Percentiles rank a stretch among this genome's conserved stretches.
Evolutionary conservation across 768 basidiomycete genomes (phyloP).

Genomic region (Podaxis sp.): DNA sequence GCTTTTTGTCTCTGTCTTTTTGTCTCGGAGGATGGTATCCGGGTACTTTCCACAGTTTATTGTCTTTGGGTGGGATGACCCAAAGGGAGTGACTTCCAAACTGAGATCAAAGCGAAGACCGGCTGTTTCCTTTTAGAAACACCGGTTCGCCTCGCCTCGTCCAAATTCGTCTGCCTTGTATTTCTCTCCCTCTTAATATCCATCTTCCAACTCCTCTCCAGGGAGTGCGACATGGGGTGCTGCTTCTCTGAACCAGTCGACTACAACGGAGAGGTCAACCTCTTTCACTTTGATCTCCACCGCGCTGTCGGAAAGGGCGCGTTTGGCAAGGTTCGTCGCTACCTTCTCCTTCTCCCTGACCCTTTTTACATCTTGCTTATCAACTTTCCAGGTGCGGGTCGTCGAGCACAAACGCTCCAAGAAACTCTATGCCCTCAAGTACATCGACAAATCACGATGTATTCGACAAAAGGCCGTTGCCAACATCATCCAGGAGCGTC

Average conservation of each 20-base stretch:
- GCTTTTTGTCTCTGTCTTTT: conserved; percentile 20
- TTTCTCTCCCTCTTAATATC: conserved; percentile 34
- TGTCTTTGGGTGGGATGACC: conserved; percentile 17
- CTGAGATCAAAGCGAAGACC: conserved; percentile 22
- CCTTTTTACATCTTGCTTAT: conserved; percentile 3
- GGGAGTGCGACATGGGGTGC: conserved; percentile 58
- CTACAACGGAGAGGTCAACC: conserved; percentile 80
- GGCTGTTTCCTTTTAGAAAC: conserved; percentile 23
- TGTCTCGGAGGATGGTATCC: conserved; percentile 16
- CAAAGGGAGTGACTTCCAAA: conserved; percentile 22
- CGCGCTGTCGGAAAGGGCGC: conserved; percentile 96
- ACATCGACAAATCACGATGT: conserved; percentile 94
- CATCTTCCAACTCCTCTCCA: conserved; percentile 25
- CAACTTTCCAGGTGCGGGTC: conserved; percentile 74
- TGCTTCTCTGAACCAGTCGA: conserved; percentile 78
- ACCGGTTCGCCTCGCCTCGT: conserved; percentile 20
- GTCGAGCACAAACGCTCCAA: conserved; percentile 95
- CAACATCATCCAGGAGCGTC: conserved; percentile 92
- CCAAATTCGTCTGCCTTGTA: conserved; percentile 39
- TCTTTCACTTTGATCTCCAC: conserved; percentile 96
- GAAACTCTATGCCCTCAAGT: conserved; percentile 93
- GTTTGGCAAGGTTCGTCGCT: conserved; percentile 84
- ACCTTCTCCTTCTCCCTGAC: conserved; percentile 7
- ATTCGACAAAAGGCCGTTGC: conserved; percentile 89
- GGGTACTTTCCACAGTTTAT: conserved; percentile 15